These are phyloP conservation scores for Mucor lusitanicus DNA, from an alignment of 371 early-diverging fungal species.

Conservation along the genomic window DNA sequence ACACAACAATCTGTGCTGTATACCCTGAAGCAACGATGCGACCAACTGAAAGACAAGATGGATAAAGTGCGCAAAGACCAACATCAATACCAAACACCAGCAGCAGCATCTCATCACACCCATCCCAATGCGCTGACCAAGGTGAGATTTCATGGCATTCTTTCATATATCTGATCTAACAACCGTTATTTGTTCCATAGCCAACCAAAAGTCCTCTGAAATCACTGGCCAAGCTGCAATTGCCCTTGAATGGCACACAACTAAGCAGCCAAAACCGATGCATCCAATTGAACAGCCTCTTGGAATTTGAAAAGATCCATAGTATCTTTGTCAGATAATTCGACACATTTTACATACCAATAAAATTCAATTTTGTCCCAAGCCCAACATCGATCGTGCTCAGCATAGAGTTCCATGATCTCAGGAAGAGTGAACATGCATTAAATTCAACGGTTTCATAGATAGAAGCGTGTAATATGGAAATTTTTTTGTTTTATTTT, in stretches of 20 bases:
- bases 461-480: background rate
- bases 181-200: background rate
- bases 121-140: background rate
- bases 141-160: background rate
- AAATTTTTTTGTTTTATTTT: background rate
- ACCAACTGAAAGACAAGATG: slow-evolving; percentile 52
- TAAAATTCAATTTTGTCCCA: background rate
- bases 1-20: slow-evolving; percentile 69
- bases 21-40: slow-evolving; percentile 63
- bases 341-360: background rate
- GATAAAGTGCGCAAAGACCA: slow-evolving; percentile 25
- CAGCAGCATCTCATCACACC: background rate
- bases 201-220: background rate
- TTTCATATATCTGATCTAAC: background rate
- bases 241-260: slow-evolving; percentile 18
- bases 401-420: background rate
- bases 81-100: background rate
- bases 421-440: background rate
- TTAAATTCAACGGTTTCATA: background rate
- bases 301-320: slow-evolving; percentile 40
- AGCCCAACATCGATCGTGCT: background rate
- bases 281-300: slow-evolving; percentile 29
- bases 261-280: slow-evolving; percentile 7
- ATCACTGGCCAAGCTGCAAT: slow-evolving; percentile 34
- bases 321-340: slow-evolving; percentile 26